Evolutionary conservation across 495 filamentous ascomycete species (phyloP).

Genomic region (Aspergillus baeticus): DNA sequence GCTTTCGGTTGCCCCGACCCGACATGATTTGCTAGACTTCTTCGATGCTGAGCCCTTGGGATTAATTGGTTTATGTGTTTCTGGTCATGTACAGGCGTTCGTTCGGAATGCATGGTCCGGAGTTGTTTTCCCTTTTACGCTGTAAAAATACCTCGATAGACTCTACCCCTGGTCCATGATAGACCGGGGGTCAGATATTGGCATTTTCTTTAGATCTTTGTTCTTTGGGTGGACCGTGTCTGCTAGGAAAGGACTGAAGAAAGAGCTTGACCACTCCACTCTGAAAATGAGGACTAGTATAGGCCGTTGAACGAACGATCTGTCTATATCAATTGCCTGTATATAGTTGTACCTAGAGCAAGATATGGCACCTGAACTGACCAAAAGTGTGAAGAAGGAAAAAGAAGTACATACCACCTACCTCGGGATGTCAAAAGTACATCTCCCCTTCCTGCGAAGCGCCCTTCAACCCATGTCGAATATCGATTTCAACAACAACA

Average conservation of each 20-base stretch:
- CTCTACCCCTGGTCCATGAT: neutral
- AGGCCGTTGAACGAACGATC: slow-evolving; percentile 7
- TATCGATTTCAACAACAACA: too few species aligned
- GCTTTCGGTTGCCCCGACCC: slow-evolving; percentile 1
- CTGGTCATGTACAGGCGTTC: slow-evolving; percentile 26
- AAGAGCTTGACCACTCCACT: slow-evolving; percentile 21
- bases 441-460: too few species aligned
- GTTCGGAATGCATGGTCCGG: slow-evolving; percentile 28
- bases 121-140: slow-evolving; percentile 18
- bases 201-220: slow-evolving; percentile 1
- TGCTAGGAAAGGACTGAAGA: neutral
- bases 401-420: neutral
- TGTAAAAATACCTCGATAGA: slow-evolving; percentile 9
- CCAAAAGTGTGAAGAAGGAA: neutral
- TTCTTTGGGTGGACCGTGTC: neutral
- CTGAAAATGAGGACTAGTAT: slow-evolving; percentile 13
- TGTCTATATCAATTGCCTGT: slow-evolving; percentile 14
- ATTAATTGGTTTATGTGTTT: slow-evolving; percentile 11
- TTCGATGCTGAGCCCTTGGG: slow-evolving; percentile 9
- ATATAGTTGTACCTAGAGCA: slow-evolving; percentile 10
- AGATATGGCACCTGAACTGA: neutral
- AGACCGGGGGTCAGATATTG: slow-evolving; percentile 2
- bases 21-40: slow-evolving; percentile 19
- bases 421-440: neutral
- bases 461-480: too few species aligned